Percentiles rank a stretch among this genome's conserved stretches.
These are phyloP conservation scores for Sphaerulina populicola DNA, from an alignment of 2,329 filamentous ascomycete species.

Conservation along the genomic window DNA sequence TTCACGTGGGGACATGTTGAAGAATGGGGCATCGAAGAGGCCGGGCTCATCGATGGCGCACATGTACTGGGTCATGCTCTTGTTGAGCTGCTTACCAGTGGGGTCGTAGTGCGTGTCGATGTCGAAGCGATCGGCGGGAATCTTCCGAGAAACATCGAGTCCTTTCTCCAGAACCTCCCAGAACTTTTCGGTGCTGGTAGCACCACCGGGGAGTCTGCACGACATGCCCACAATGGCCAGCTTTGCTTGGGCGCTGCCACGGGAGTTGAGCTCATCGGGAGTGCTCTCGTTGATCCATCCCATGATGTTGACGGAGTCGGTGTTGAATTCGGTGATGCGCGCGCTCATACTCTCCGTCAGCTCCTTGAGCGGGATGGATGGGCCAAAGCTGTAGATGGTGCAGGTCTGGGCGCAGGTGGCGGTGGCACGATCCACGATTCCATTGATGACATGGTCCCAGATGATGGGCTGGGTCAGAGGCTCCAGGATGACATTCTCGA, in stretches of 20 bases:
- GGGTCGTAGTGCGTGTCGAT: conserved; percentile 14
- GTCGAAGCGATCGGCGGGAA: conserved; percentile 15
- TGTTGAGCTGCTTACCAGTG: conserved; percentile 13
- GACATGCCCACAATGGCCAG: conserved; percentile 9
- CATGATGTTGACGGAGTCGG: conserved; percentile 3
- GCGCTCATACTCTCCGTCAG: conserved; percentile 14
- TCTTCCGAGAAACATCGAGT: conserved; percentile 7
- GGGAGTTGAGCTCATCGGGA: neutral
- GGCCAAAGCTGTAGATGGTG: conserved; percentile 18
- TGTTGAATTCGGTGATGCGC: conserved; percentile 4
- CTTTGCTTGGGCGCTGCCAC: neutral
- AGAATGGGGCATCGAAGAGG: conserved; percentile 36
- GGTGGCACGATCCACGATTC: conserved; percentile 16
- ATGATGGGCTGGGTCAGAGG: conserved; percentile 25
- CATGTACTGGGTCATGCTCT: conserved; percentile 29
- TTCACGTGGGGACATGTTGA: conserved; percentile 34
- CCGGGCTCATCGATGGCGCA: conserved; percentile 35
- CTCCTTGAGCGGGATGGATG: conserved; percentile 22
- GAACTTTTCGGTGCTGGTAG: conserved; percentile 10
- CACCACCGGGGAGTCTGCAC: conserved; percentile 7
- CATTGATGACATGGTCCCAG: conserved; percentile 25
- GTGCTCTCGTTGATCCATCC: conserved; percentile 2
- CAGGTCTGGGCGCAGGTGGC: neutral
- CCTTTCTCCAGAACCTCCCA: conserved; percentile 15
- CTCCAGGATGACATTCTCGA: conserved; percentile 19